Conservation (phyloP, 2,329 filamentous ascomycete species). For the Pseudocercospora fijiensis region DNA sequence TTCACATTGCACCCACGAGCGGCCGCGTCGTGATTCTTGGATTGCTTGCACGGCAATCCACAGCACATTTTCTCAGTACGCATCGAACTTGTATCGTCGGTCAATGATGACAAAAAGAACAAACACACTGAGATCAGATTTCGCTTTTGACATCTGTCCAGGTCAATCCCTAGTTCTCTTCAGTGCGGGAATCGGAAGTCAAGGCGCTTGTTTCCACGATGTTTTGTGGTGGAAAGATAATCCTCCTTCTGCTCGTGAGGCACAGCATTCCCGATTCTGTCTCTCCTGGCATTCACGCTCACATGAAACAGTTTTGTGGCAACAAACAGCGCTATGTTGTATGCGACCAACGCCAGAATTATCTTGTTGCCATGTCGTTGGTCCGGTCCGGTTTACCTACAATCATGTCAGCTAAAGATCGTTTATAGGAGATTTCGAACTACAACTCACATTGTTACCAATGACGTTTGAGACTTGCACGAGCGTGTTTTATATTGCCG, state of each 20-base stretch:
- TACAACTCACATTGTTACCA: conserved; percentile 30
- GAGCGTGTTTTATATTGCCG: conserved; percentile 59
- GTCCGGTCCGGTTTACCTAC: conserved; percentile 54
- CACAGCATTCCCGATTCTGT: conserved; percentile 50
- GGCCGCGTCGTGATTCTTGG: neutral
- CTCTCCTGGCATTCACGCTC: conserved; percentile 47
- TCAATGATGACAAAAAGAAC: too few species aligned
- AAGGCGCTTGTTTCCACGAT: conserved; percentile 44
- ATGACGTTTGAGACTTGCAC: conserved; percentile 46
- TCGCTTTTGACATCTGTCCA: neutral
- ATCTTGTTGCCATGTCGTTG: conserved; percentile 58
- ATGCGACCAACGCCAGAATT: conserved; percentile 53
- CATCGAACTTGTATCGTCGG: too few species aligned
- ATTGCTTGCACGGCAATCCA: neutral
- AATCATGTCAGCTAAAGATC: neutral
- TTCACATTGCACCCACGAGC: too few species aligned
- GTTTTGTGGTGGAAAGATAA: conserved; percentile 47
- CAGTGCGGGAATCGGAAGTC: conserved; percentile 42
- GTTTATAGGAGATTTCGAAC: conserved; percentile 29
- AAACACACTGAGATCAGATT: too few species aligned
- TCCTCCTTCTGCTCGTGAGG: conserved; percentile 49
- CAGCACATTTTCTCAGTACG: neutral
- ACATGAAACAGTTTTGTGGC: conserved; percentile 57
- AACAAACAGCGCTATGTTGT: conserved; percentile 53
- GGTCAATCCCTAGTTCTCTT: neutral